A percentile compares a stretch with the other conserved stretches of the same genome.
Evolutionary conservation across 2,329 filamentous ascomycete species (phyloP).

Genomic region (Monilinia vaccinii-corymbosi): DNA sequence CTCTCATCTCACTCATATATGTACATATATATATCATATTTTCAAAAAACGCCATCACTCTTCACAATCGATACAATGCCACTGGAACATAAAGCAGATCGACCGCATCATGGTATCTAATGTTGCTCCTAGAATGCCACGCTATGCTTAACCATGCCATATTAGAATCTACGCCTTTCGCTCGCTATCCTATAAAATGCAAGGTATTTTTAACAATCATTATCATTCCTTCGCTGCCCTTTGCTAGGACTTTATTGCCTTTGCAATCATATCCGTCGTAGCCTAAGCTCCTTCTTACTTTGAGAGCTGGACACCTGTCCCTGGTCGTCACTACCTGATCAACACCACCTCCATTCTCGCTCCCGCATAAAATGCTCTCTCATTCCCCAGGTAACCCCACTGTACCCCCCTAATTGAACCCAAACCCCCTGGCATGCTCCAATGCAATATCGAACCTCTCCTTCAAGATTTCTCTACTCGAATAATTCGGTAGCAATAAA

Average conservation of each 20-base stretch:
- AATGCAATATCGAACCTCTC: slow-evolving; percentile 76
- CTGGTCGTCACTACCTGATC: slow-evolving; percentile 60
- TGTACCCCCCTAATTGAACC: slow-evolving; percentile 51
- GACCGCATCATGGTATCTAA: too few relatives aligned
- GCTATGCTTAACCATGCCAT: background rate
- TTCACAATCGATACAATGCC: too few relatives aligned
- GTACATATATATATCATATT: too few relatives aligned
- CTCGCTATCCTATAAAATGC: background rate
- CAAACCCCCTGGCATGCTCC: slow-evolving; percentile 83
- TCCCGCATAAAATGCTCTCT: too few relatives aligned
- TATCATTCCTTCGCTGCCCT: background rate
- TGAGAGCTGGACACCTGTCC: slow-evolving; percentile 67
- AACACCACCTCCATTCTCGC: background rate
- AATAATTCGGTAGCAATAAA: slow-evolving; percentile 76
- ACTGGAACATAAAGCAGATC: too few relatives aligned
- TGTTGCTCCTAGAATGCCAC: too few relatives aligned
- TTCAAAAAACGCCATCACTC: too few relatives aligned
- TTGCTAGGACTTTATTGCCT: background rate
- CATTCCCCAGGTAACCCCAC: background rate
- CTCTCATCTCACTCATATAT: too few relatives aligned
- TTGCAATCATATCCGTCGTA: slow-evolving; percentile 31
- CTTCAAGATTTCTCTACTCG: slow-evolving; percentile 56
- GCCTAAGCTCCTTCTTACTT: slow-evolving; percentile 62
- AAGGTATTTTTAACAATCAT: background rate
- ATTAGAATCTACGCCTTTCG: background rate